Base-by-base conservation (phyloP, 331 rosid species). In the Spiraea crenata region DNA sequence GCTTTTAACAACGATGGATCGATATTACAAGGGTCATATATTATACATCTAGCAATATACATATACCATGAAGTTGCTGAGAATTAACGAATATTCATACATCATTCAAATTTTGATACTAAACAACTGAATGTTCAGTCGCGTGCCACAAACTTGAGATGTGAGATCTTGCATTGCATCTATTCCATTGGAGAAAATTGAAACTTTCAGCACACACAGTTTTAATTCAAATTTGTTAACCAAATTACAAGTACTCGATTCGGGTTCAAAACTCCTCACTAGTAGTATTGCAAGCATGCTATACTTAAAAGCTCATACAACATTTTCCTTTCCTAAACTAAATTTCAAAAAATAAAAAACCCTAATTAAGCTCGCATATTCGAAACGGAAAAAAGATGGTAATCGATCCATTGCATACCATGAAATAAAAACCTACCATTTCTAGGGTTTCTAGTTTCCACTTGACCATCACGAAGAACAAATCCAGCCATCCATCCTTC, bases 221-320 rank as follows among this genome's bases (percentile, higher is more conserved):
- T 25, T 25, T 34, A 40, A 15, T 5, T 37, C 48, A 31, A 13
- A 12, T 58, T 37, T 58, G 64, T 37, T 58, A 58, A 58, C 12
- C 31, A 35, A 12, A 57, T 9, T 10, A 57, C 62, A 20, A 49
- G 16, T 17, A 7, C 42, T 52, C 20, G 48, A 52, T 73, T 34
- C 19, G 34, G 65, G 48, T 73, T 63, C 52, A 63, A 34, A 72
- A 55, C 55, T 65, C 47, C 56, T 35, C 62, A 57, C 62, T 31
- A 49, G 39, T 81, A 63, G 67, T 76, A 60, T 82, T 65, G 61
- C 73, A 76, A 75, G 70, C 82, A 75, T 72, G 71, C 60, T 82
- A 61, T n/a, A 31, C 37, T 25, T 25, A 25, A 25, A 25, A 31
- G 17, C 40, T 59, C 81, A 77, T 75, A 85, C 81, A 83, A 40